These are phyloP conservation scores for Albifimbria verrucaria DNA, from an alignment of 2,329 filamentous ascomycete species.

Conservation along the genomic window DNA sequence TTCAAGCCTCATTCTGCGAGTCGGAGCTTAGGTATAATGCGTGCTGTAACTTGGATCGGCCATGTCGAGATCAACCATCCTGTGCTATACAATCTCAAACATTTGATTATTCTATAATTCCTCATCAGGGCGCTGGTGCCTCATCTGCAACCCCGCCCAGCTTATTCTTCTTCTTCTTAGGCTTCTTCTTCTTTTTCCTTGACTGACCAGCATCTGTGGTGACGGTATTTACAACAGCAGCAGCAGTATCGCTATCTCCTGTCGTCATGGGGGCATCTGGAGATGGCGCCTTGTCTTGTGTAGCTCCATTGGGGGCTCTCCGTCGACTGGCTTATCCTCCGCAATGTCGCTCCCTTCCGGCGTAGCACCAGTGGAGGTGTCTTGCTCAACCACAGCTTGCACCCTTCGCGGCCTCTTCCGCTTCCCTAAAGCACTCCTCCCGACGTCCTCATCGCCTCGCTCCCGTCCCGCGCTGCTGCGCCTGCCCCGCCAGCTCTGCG, in stretches of 20 bases:
- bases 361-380: constrained; percentile 1
- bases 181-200: constrained; percentile 21
- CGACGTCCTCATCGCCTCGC: constrained; percentile 33
- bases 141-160: constrained; percentile 8
- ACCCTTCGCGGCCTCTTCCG: constrained; percentile 28
- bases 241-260: too few relatives aligned
- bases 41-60: too few relatives aligned
- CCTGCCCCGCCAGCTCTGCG: constrained; percentile 9
- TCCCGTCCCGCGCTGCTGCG: constrained; percentile 18
- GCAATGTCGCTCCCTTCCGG: neutral
- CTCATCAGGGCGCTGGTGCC: neutral
- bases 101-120: too few relatives aligned
- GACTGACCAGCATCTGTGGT: constrained; percentile 6
- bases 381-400: constrained; percentile 4
- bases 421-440: constrained; percentile 34
- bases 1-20: too few relatives aligned
- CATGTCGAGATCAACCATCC: too few relatives aligned
- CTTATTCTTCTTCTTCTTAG: constrained; percentile 24
- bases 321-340: neutral
- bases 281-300: neutral
- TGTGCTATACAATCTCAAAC: too few relatives aligned
- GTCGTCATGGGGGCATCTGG: too few relatives aligned
- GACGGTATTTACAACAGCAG: neutral
- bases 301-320: neutral
- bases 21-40: too few relatives aligned